Evolutionary conservation across 2,329 filamentous ascomycete genomes (phyloP), one percentile per base, ranked within the genome.

Genomic region (Stachybotrys chlorohalonatus): DNA sequence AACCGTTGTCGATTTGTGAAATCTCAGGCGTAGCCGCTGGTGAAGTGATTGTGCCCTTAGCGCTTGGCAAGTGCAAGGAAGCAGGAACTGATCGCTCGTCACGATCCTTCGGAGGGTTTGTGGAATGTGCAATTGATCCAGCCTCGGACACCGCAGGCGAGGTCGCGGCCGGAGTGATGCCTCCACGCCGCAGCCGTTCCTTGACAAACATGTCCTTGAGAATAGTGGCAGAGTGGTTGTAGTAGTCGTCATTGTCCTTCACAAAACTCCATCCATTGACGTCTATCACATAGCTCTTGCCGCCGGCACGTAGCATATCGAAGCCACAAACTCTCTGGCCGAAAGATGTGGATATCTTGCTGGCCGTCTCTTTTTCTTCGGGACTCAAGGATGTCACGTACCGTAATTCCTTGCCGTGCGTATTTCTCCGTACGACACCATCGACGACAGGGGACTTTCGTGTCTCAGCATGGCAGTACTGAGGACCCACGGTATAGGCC

Each of bases 251-350:
- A 64, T 99, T 99, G 69, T 99, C 95, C 70, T 99, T 99, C 69
- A 99, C 94, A 65, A 99, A 99, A 67, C 93, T 97, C 95, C 95
- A 99, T 11, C 94, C 94, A 69, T 99, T 99, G 63, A 99, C 94
- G 64, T 99, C 94, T 61, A 99, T 99, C 51, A 99, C 94, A 71
- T 90, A 99, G 68, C 93, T 97, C 69, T 90, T 90, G 15, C 91
- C 90, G 52, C 84, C 86, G 11, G 92, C 90, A 31, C 95, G 86
- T 55, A 99, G 77, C 57, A 99, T 79, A 68, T 99, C 94, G 64
- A 99, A 99, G 0, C 94, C 94, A 67, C 94, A 99, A 3, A 99
- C 92, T 54, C 90, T 81, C 70, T 99, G 94, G 0, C 93, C 94
- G 70, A 99, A 99, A 0, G 90, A 88, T 49, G 84, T 86, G 2